phyloP scores from a whole-genome alignment of 2,329 filamentous ascomycete genomes.

The Aureobasidium sp. region DNA sequence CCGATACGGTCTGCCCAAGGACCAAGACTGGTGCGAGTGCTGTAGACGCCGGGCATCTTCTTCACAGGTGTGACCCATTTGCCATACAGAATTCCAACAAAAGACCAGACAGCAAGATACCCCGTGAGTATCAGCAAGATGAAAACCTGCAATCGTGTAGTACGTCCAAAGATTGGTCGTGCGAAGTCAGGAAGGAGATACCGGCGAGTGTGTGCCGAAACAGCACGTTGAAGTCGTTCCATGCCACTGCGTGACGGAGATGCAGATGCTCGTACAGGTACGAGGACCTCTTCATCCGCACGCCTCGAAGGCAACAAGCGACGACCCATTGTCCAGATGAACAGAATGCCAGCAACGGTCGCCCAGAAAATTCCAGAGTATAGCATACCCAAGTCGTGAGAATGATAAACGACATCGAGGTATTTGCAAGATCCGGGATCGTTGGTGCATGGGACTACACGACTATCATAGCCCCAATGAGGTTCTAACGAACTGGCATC shows the following conservation, averaged over 20 bases:
- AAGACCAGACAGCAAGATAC: conserved; percentile 44
- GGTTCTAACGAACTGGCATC: conserved; percentile 19
- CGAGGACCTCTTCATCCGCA: conserved; percentile 15
- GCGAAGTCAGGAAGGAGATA: conserved; percentile 54
- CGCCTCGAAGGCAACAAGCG: conserved; percentile 19
- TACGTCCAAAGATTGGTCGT: conserved; percentile 55
- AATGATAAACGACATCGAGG: conserved; percentile 46
- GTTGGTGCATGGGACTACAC: conserved; percentile 49
- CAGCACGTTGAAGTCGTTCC: conserved; percentile 19
- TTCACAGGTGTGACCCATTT: conserved; percentile 64
- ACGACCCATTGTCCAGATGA: conserved; percentile 20
- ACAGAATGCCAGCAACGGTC: conserved; percentile 39
- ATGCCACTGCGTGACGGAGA: conserved; percentile 31
- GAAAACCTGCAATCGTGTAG: conserved; percentile 58
- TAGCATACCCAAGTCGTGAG: conserved; percentile 46
- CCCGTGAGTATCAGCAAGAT: conserved; percentile 48
- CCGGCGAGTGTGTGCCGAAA: conserved; percentile 36
- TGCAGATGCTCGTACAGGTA: conserved; percentile 21
- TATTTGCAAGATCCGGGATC: conserved; percentile 51
- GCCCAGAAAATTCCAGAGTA: conserved; percentile 51
- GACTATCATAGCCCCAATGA: conserved; percentile 50
- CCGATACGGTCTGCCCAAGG: conserved; percentile 62
- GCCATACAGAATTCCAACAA: conserved; percentile 59
- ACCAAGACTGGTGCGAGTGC: conserved; percentile 57
- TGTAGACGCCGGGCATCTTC: conserved; percentile 46